Evolutionary conservation across 78 protist species (phyloP).

Genomic region (Thecamonas trahens): DNA sequence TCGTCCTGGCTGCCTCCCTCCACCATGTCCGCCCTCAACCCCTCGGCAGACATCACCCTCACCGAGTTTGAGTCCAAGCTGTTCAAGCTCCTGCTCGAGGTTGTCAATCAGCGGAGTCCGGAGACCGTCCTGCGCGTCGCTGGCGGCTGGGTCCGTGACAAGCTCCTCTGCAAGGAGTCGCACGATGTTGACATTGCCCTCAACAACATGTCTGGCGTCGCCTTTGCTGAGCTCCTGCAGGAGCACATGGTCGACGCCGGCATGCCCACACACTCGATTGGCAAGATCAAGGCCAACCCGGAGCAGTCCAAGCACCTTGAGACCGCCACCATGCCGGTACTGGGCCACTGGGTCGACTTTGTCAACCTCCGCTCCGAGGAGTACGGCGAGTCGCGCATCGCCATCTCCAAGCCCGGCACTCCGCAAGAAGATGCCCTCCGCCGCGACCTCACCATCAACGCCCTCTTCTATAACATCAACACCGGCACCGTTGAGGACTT

Average conservation of each 20-base stretch:
- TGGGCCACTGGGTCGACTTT: constrained; percentile 72
- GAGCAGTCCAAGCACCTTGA: constrained; percentile 90
- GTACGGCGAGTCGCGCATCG: constrained; percentile 7
- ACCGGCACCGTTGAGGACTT: constrained; percentile 61
- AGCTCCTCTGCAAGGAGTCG: constrained; percentile 53
- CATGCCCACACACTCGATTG: constrained; percentile 27
- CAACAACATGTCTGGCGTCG: constrained; percentile 43
- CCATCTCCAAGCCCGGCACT: constrained; percentile 63
- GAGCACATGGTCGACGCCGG: constrained; percentile 11
- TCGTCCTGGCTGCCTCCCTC: no score
- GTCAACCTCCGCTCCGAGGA: constrained; percentile 82
- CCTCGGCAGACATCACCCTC: no score
- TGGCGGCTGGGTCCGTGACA: constrained; percentile 97
- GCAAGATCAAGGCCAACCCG: constrained; percentile 71
- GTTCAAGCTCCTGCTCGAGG: no score
- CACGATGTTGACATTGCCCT: constrained; percentile 83
- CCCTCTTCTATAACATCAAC: constrained; percentile 86
- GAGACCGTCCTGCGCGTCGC: constrained; percentile 78
- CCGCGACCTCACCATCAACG: constrained; percentile 92
- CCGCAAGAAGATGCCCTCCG: constrained; percentile 84
- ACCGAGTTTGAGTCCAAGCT: no score
- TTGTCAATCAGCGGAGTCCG: no score
- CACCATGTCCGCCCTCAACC: no score
- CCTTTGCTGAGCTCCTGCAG: constrained; percentile 57
- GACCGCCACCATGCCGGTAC: constrained; percentile 69